A percentile compares a stretch with the other conserved stretches of the same genome.
Conservation (phyloP, 2,329 filamentous ascomycete species). For the Fusarium luffae region DNA sequence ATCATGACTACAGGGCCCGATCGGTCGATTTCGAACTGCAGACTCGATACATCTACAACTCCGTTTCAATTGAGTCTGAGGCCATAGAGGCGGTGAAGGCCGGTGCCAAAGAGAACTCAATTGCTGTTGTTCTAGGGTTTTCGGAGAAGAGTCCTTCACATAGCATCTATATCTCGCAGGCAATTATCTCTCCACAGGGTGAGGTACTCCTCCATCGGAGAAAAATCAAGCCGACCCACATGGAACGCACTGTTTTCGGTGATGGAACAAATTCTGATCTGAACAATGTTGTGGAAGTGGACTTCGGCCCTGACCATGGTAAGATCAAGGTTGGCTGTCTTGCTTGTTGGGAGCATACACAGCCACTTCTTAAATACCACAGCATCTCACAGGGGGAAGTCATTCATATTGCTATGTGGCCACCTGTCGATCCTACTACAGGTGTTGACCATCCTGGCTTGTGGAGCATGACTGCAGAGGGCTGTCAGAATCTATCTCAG, state of each 20-base stretch:
- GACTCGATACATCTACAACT: conserved; percentile 54
- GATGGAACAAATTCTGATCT: conserved; percentile 56
- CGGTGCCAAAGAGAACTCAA: conserved; percentile 49
- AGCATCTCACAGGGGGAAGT: conserved; percentile 56
- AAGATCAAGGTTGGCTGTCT: conserved; percentile 56
- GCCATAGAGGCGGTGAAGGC: conserved; percentile 53
- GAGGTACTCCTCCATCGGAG: conserved; percentile 54
- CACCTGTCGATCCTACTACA: conserved; percentile 43
- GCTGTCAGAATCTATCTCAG: conserved; percentile 59
- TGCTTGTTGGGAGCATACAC: conserved; percentile 63
- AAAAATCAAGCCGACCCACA: conserved; percentile 65
- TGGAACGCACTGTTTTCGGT: conserved; percentile 63
- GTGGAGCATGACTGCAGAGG: conserved; percentile 49
- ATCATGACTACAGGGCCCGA: conserved; percentile 25
- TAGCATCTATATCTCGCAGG: conserved; percentile 59
- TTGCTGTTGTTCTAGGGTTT: conserved; percentile 59
- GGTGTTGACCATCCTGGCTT: conserved; percentile 40
- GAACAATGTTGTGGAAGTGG: conserved; percentile 53
- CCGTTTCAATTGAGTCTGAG: conserved; percentile 53
- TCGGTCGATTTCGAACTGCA: conserved; percentile 41
- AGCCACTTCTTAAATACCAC: conserved; percentile 62
- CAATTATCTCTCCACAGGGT: conserved; percentile 56
- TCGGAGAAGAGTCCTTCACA: conserved; percentile 52
- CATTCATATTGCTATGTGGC: conserved; percentile 63
- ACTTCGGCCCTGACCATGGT: conserved; percentile 48